phyloP scores from a whole-genome alignment of 345 rosid genomes.

The Toxicodendron radicans region DNA sequence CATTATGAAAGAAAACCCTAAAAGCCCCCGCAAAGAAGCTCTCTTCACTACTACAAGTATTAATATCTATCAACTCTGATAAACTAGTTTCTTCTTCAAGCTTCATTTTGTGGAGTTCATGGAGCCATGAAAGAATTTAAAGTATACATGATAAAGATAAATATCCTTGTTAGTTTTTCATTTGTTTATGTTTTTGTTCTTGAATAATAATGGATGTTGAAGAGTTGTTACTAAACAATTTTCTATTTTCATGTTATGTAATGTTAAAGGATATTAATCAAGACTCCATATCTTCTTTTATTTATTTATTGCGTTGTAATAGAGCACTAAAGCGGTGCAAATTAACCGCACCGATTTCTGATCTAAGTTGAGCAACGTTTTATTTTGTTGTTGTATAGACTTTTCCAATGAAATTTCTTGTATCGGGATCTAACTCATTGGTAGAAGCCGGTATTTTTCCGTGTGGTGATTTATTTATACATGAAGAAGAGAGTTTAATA shows the following conservation, averaged over 20 bases:
- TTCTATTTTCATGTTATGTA: neutral
- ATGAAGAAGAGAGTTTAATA: too few relatives aligned
- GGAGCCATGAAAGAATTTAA: neutral
- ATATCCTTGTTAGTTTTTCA: neutral
- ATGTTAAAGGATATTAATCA: neutral
- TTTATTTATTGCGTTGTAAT: too few relatives aligned
- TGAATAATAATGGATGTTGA: neutral
- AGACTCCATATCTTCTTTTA: neutral
- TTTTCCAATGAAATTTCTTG: too few relatives aligned
- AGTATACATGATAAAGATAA: neutral
- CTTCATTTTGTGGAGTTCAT: too few relatives aligned
- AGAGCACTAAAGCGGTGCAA: too few relatives aligned
- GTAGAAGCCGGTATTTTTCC: too few relatives aligned
- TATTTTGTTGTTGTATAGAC: too few relatives aligned
- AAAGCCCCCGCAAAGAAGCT: neutral
- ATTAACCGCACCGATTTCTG: too few relatives aligned
- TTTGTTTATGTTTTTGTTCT: neutral
- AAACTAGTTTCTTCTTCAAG: too few relatives aligned
- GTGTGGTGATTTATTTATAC: too few relatives aligned
- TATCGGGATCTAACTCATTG: too few relatives aligned
- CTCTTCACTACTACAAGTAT: neutral
- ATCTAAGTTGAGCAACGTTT: too few relatives aligned
- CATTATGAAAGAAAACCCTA: neutral
- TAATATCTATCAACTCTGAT: neutral
- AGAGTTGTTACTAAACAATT: neutral